Evolutionary conservation across 768 basidiomycete species (phyloP).

Genomic region (Macrolepiota fuliginosa): DNA sequence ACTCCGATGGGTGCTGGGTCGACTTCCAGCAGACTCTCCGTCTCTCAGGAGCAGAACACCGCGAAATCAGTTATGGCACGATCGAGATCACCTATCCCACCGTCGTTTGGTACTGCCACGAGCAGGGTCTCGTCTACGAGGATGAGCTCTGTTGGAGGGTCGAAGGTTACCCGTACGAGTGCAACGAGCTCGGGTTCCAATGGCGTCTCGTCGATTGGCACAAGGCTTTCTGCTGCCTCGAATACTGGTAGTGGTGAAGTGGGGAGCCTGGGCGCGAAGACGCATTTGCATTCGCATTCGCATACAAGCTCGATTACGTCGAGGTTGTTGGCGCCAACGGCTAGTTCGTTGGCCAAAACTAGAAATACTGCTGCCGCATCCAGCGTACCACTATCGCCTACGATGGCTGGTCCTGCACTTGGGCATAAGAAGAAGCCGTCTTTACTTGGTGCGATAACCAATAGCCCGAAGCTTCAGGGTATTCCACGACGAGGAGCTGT

Average conservation of each 20-base stretch:
- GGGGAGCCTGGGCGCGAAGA: conserved; percentile 36
- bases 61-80: conserved; percentile 17
- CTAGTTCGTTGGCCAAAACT: conserved; percentile 70
- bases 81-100: conserved; percentile 27
- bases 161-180: conserved; percentile 11
- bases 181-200: conserved; percentile 18
- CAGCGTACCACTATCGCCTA: not conserved
- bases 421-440: conserved; percentile 16
- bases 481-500: not conserved
- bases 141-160: conserved; percentile 1
- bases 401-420: not conserved
- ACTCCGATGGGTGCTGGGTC: not conserved
- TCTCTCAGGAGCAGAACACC: not conserved
- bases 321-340: conserved; percentile 70
- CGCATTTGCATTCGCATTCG: conserved; percentile 2
- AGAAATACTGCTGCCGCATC: conserved; percentile 16
- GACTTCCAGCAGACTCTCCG: not conserved
- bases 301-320: conserved; percentile 27
- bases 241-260: conserved; percentile 10
- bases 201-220: conserved; percentile 45
- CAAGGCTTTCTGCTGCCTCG: conserved; percentile 24
- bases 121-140: not conserved
- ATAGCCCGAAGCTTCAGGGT: conserved; percentile 20
- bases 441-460: conserved; percentile 34
- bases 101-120: conserved; percentile 13